phyloP scores from a whole-genome alignment of 139 green algal genomes.

The Coccomyxa sp. region DNA sequence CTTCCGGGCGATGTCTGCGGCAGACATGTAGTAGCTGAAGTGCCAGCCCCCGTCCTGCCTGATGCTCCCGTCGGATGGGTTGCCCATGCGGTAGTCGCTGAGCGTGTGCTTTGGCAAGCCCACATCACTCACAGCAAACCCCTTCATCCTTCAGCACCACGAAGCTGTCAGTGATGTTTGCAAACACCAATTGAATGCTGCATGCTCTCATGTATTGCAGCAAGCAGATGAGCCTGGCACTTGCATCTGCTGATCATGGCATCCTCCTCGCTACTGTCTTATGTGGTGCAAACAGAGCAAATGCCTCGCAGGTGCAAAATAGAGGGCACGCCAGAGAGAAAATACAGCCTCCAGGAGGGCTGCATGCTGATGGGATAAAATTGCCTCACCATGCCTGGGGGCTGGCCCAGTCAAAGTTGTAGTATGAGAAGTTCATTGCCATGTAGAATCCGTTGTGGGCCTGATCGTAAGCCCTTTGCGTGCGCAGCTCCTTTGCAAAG shows the following conservation, averaged over 20 bases:
- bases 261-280: background rate
- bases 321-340: background rate
- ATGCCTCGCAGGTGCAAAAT: no score
- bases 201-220: background rate
- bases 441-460: background rate
- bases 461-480: background rate
- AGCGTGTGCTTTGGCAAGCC: background rate
- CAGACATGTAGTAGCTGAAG: background rate
- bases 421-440: background rate
- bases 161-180: background rate
- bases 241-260: background rate
- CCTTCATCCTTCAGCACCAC: background rate
- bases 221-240: background rate
- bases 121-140: background rate
- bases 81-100: background rate
- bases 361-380: background rate
- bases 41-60: background rate
- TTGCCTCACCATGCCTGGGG: background rate
- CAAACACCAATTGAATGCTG: background rate
- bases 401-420: background rate
- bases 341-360: background rate
- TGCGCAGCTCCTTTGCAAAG: background rate
- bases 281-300: background rate
- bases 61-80: background rate
- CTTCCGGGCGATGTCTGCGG: background rate